Base-by-base conservation (phyloP, 176 grass and related monocot genomes). In the Musa troglodytarum region DNA sequence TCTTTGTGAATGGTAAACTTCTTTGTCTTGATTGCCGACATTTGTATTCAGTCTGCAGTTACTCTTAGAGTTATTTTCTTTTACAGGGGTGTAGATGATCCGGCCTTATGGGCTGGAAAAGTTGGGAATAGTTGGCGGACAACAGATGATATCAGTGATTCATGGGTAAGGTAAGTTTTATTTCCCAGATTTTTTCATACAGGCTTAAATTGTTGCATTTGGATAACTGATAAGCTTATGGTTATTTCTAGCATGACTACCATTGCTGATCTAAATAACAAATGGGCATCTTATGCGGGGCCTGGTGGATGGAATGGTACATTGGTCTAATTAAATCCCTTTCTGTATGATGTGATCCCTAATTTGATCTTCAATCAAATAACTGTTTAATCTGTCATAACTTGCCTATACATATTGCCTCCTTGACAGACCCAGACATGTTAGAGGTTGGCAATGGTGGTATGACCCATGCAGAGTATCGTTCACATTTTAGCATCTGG, bases 301-400 rank as follows among this genome's bases (percentile, higher is more conserved):
- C 94, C 90, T 54, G 94, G 94, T 85, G 94, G 94, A 79, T 97
- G 94, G 94, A 97, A 97, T 82, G 94, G 94, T 97, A 97, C 71
- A 56, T 75, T 57, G 52, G n/a, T 65, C 20, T n/a, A 58, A 21
- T 24, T 73, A 22, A 21, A 14, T 12, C 22, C 15, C 6, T 24
- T 72, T 21, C 10, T 23, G 3, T 73, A 16, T 74, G 8, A 57
- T 24, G 10, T 14, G 34, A 25, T 52, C 20, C 49, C 6, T 26
- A 52, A 11, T 50, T 52, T 65, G 1, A 57, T 59, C 15, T 58
- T 11, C 3, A 20, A 23, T 75, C 17, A 49, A 59, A 12, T 59
- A 11, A 29, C 2, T n/a, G 2, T 13, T 50, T 29, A 51, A 57
- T 24, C 28, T 34, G 17, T 75, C 13, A 20, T 65, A 13, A 50